A percentile compares a stretch with the other conserved stretches of the same genome.
Evolutionary conservation across 768 basidiomycete species (phyloP).

Genomic region (Boletus coccyginus): DNA sequence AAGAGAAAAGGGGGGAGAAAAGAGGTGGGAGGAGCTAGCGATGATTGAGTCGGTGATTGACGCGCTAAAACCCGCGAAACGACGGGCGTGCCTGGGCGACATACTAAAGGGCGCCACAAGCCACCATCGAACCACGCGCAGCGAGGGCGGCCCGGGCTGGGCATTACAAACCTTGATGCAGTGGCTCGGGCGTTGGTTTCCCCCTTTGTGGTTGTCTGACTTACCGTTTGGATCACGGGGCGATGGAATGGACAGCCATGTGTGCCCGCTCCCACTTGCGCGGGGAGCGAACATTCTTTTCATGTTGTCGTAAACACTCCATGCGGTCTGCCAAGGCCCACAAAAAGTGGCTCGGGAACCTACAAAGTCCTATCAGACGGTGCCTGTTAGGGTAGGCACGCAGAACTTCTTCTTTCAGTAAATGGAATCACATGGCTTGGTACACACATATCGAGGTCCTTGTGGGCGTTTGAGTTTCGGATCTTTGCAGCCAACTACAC

Average conservation of each 20-base stretch:
- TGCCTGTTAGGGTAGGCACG: slow-evolving; percentile 6
- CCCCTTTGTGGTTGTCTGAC: neutral
- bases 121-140: no score
- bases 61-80: neutral
- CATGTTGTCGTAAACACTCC: neutral
- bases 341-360: neutral
- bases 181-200: no score
- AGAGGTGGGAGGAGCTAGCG: no score
- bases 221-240: neutral
- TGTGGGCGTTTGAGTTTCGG: neutral
- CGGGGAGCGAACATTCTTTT: neutral
- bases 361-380: neutral
- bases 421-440: neutral
- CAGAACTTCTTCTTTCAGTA: neutral
- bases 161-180: no score
- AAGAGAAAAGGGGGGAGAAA: neutral
- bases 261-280: neutral
- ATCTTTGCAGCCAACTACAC: neutral
- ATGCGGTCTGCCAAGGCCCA: neutral
- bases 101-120: neutral
- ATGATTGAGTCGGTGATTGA: neutral
- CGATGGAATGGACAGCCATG: neutral
- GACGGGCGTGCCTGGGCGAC: neutral
- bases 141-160: neutral
- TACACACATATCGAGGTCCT: neutral